Base-by-base conservation (phyloP, 2,329 filamentous ascomycete genomes). In the Bisporella sp. region DNA sequence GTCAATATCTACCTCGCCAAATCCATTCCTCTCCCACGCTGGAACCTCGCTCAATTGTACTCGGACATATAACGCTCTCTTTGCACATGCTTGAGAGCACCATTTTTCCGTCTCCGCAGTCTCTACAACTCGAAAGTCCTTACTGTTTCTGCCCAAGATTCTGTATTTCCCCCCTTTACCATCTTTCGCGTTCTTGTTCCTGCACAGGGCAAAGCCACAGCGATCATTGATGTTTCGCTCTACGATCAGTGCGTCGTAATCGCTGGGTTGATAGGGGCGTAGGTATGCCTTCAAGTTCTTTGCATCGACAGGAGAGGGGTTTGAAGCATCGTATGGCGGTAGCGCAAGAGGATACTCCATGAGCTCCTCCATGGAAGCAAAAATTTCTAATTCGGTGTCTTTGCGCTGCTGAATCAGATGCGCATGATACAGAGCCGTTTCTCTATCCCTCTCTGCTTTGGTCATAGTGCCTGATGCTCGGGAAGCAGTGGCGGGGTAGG, bases 11-110 rank as follows among this genome's bases (percentile, higher is more conserved):
- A 45, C 46, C 30, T 31, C 50, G 29, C 54, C 40, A 3, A 46
- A 41, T 21, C 45, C 56, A 5, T 78, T 78, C 47, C 91, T 77
- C 68, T 93, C 82, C 89, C 91, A 96, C 0, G 87, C 88, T 0
- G 90, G 89, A 55, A 86, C 84, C 64, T 93, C 87, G 57, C 79
- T 85, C 39, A 97, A 78, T 73, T 99, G 93, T 29, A 95, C 87
- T 63, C 90, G 88, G 59, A 97, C 76, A 67, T 90, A 96, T 57
- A 95, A 74, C 2, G 88, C 90, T 45, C 88, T 78, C 57, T 81
- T 79, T 2, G 87, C 87, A 69, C 93, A 99, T 39, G 75, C 76
- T 49, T 84, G 76, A 0, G 84, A 88, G 68, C 93, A 99, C 89
- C 90, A 99, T 68, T 84, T 86, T 69, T 93, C 88, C 12, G 91